Evolutionary conservation across 2,329 filamentous ascomycete species (phyloP).

Genomic region (Apiospora koreana): DNA sequence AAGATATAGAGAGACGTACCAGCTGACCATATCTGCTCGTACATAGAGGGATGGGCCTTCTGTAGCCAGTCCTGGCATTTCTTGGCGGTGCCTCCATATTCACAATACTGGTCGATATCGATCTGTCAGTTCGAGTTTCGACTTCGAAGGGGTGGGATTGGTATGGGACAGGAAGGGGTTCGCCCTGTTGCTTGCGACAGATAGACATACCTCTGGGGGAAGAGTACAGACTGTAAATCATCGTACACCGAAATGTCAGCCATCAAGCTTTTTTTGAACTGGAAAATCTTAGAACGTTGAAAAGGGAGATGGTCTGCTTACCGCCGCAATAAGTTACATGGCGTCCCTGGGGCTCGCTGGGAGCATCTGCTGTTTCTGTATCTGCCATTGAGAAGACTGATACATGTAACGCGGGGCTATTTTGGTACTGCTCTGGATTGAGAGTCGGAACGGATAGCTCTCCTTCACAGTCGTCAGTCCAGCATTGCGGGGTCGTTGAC

Average conservation of each 20-base stretch:
- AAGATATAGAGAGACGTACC: conserved; percentile 51
- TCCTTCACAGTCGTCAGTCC: conserved; percentile 1
- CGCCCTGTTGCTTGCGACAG: not conserved
- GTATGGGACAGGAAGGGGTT: not conserved
- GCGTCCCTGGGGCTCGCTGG: conserved; percentile 50
- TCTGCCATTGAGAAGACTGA: conserved; percentile 49
- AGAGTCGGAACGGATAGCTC: conserved; percentile 4
- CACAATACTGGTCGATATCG: conserved; percentile 77
- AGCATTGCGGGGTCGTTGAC: conserved; percentile 1
- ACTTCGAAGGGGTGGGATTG: not conserved
- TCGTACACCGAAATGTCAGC: not conserved
- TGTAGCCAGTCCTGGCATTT: conserved; percentile 98
- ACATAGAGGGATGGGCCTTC: conserved; percentile 71
- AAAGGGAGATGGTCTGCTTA: conserved; percentile 38
- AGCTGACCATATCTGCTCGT: conserved; percentile 80
- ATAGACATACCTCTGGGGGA: conserved; percentile 59
- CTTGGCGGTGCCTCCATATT: conserved; percentile 93
- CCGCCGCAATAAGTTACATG: conserved; percentile 60
- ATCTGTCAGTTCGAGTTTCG: conserved; percentile 3
- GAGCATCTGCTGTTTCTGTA: conserved; percentile 46
- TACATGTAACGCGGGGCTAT: conserved; percentile 8
- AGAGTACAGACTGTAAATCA: conserved; percentile 58
- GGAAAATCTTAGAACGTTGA: conserved; percentile 11
- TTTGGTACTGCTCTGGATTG: not conserved
- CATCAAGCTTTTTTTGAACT: not conserved